Evolutionary conservation across 1,139 yeast genomes (phyloP).

Genomic region (Pichia sp.): DNA sequence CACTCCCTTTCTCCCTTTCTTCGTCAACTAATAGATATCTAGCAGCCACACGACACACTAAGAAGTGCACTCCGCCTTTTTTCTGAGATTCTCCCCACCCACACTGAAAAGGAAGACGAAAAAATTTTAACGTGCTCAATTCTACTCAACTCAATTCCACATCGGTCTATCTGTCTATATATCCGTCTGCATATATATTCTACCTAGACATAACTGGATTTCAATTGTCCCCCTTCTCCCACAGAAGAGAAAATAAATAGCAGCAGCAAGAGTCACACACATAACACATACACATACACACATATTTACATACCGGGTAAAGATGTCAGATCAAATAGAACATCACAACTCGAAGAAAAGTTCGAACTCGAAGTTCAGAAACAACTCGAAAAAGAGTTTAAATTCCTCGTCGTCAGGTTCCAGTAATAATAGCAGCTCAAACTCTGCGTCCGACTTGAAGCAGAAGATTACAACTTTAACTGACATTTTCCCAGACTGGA

Average conservation of each 20-base stretch:
- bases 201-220: not conserved
- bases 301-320: slow-evolving; percentile 16
- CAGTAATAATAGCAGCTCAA: not conserved
- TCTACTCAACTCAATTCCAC: slow-evolving; percentile 1
- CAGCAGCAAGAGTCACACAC: not conserved
- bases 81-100: not conserved
- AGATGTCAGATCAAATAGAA: slow-evolving; percentile 31
- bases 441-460: slow-evolving; percentile 34
- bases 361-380: slow-evolving; percentile 35
- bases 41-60: not conserved
- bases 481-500: slow-evolving; percentile 96
- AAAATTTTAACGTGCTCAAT: slow-evolving; percentile 2
- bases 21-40: not conserved
- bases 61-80: not conserved
- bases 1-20: too few species aligned
- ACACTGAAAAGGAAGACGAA: not conserved
- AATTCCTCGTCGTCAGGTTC: not conserved
- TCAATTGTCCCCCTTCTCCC: too few species aligned
- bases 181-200: not conserved
- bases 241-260: too few species aligned
- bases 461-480: slow-evolving; percentile 56
- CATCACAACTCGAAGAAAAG: slow-evolving; percentile 26
- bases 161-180: not conserved
- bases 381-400: slow-evolving; percentile 43
- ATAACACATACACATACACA: slow-evolving; percentile 4